Evolutionary conservation across 2,329 filamentous ascomycete species (phyloP).

Genomic region (Trematosphaeria pertusa): DNA sequence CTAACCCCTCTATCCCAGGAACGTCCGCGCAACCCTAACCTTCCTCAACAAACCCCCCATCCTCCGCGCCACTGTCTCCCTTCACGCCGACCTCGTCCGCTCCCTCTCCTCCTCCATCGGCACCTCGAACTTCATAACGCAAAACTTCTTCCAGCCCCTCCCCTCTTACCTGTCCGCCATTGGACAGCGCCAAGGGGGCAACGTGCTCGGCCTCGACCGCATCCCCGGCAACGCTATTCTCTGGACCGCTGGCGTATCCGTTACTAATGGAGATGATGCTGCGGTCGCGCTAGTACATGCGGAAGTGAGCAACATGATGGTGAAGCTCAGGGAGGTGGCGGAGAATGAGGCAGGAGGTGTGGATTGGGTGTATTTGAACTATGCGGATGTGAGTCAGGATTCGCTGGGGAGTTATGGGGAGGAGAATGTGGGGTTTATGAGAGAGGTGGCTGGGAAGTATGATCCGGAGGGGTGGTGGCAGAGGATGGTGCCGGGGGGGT

Average conservation of each 20-base stretch:
- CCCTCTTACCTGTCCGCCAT: slow-evolving; percentile 10
- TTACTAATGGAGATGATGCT: slow-evolving; percentile 8
- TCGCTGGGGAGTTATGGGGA: slow-evolving; percentile 23
- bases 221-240: slow-evolving; percentile 14
- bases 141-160: slow-evolving; percentile 19
- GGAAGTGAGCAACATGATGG: not conserved
- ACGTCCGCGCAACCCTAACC: slow-evolving; percentile 5
- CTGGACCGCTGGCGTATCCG: slow-evolving; percentile 8
- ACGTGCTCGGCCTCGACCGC: slow-evolving; percentile 19
- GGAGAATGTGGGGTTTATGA: slow-evolving; percentile 16
- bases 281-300: slow-evolving; percentile 4
- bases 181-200: slow-evolving; percentile 15
- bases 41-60: slow-evolving; percentile 11
- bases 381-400: slow-evolving; percentile 21
- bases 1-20: too few relatives aligned
- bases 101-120: slow-evolving; percentile 3
- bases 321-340: slow-evolving; percentile 2
- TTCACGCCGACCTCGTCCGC: slow-evolving; percentile 1
- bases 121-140: slow-evolving; percentile 9
- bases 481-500: slow-evolving; percentile 21
- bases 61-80: slow-evolving; percentile 2
- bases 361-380: slow-evolving; percentile 21
- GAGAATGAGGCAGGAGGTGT: not conserved
- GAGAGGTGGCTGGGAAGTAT: slow-evolving; percentile 13
- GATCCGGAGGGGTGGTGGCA: slow-evolving; percentile 24